Conservation (phyloP, 495 filamentous ascomycete species). For the Apiosordaria backusii region DNA sequence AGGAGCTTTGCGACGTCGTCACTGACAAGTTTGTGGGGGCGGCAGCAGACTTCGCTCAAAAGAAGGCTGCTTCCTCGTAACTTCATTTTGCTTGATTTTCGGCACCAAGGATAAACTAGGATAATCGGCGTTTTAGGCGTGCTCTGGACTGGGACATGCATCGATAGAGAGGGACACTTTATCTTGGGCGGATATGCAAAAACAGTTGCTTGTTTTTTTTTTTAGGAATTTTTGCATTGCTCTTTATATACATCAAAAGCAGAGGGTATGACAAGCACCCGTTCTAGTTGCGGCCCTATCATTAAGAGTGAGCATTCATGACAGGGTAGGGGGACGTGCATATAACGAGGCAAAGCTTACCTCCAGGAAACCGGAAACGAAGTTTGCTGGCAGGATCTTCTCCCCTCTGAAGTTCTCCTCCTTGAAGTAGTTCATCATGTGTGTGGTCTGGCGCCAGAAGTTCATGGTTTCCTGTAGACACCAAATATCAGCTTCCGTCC, state of each 20-base stretch:
- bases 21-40: slow-evolving; percentile 73
- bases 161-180: background rate
- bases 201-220: background rate
- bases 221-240: slow-evolving; percentile 19
- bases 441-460: slow-evolving; percentile 96
- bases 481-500: slow-evolving; percentile 11
- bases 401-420: slow-evolving; percentile 71
- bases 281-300: slow-evolving; percentile 52
- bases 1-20: slow-evolving; percentile 89
- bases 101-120: slow-evolving; percentile 9
- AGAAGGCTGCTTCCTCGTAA: slow-evolving; percentile 25
- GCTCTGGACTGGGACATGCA: slow-evolving; percentile 13
- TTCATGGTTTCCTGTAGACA: slow-evolving; percentile 86
- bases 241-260: slow-evolving; percentile 35
- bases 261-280: slow-evolving; percentile 13
- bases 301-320: slow-evolving; percentile 6
- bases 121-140: slow-evolving; percentile 29
- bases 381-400: slow-evolving; percentile 74
- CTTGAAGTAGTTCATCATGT: slow-evolving; percentile 96
- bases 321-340: too few species aligned
- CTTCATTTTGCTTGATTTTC: slow-evolving; percentile 2
- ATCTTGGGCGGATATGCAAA: background rate
- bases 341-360: too few species aligned
- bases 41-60: slow-evolving; percentile 54
- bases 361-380: slow-evolving; percentile 92